phyloP scores from a whole-genome alignment of 345 rosid genomes.

The Nasturtium officinale region DNA sequence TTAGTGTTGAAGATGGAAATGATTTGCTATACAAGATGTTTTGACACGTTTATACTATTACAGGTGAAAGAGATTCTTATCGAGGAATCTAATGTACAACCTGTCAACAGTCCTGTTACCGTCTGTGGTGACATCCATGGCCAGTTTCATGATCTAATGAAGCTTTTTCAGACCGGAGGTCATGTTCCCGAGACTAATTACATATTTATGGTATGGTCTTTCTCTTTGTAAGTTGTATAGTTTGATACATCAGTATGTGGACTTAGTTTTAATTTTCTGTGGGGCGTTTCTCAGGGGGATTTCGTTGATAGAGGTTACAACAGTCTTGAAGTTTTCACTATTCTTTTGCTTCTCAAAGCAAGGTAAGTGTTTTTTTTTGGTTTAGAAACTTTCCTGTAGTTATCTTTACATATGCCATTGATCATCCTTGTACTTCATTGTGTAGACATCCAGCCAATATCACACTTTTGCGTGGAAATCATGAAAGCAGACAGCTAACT shows the following conservation, averaged over 20 bases:
- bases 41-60: conserved; percentile 14
- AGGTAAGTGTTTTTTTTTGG: conserved; percentile 50
- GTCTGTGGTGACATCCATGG: conserved; percentile 99
- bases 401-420: background rate
- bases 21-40: conserved; percentile 11
- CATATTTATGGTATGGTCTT: conserved; percentile 77
- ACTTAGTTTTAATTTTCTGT: conserved; percentile 4
- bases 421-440: conserved; percentile 15
- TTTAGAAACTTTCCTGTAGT: background rate
- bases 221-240: background rate
- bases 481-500: conserved; percentile 98
- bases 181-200: conserved; percentile 98
- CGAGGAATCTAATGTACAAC: conserved; percentile 99
- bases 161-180: conserved; percentile 98
- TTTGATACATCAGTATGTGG: conserved; percentile 1
- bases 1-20: background rate
- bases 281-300: conserved; percentile 66
- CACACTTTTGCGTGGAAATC: conserved; percentile 98
- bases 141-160: conserved; percentile 98
- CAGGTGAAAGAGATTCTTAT: conserved; percentile 96
- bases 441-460: conserved; percentile 93
- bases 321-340: conserved; percentile 95
- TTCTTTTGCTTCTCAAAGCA: conserved; percentile 95
- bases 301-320: conserved; percentile 96
- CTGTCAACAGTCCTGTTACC: conserved; percentile 99